Percentiles rank a stretch among this genome's conserved stretches.
These are phyloP conservation scores for Stemphylium beticola DNA, from an alignment of 2,329 filamentous ascomycete genomes.

Conservation along the genomic window DNA sequence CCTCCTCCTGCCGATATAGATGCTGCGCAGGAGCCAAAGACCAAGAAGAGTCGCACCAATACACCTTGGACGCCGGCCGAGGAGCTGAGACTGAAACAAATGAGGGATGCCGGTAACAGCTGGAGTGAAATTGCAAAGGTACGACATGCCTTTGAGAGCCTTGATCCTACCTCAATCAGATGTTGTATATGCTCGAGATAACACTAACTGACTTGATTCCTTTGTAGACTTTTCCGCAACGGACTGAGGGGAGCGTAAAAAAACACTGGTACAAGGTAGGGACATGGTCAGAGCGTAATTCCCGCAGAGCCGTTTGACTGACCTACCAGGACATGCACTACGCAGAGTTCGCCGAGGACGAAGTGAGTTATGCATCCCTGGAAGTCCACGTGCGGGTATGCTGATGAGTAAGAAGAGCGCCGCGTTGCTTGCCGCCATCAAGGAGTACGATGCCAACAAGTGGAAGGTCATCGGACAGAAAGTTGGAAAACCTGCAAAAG, in stretches of 20 bases:
- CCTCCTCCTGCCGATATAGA: slow-evolving; percentile 31
- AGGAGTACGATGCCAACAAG: slow-evolving; percentile 98
- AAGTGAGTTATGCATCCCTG: slow-evolving; percentile 63
- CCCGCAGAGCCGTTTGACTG: slow-evolving; percentile 24
- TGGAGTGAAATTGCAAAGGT: slow-evolving; percentile 99
- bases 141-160: background rate
- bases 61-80: slow-evolving; percentile 97
- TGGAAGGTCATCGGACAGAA: slow-evolving; percentile 98
- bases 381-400: slow-evolving; percentile 17
- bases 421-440: slow-evolving; percentile 88
- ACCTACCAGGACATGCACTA: slow-evolving; percentile 91
- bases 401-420: slow-evolving; percentile 64
- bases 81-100: slow-evolving; percentile 88
- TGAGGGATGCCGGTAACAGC: slow-evolving; percentile 90
- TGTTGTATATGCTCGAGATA: background rate
- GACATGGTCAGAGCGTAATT: slow-evolving; percentile 16
- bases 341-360: slow-evolving; percentile 96
- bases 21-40: slow-evolving; percentile 48
- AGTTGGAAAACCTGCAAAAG: slow-evolving; percentile 97
- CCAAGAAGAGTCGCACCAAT: slow-evolving; percentile 97
- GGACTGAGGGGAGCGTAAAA: slow-evolving; percentile 97
- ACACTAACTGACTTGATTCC: slow-evolving; percentile 25
- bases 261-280: slow-evolving; percentile 99
- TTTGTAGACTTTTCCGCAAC: slow-evolving; percentile 79
- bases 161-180: background rate